Conservation (phyloP, 129 eudicot species). For the Logfia minima region DNA sequence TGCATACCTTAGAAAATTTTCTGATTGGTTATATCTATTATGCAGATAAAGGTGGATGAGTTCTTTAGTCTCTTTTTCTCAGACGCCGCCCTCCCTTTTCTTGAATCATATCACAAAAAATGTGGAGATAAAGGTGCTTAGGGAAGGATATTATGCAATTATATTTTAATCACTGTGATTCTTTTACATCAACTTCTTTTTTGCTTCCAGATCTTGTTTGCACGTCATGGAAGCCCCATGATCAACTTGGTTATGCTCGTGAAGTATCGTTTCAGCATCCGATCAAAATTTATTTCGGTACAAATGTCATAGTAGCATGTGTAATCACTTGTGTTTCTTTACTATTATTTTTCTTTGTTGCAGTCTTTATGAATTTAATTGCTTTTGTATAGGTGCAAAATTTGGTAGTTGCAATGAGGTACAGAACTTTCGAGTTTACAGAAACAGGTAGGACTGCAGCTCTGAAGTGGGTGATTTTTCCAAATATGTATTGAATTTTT, state of each 20-base stretch:
- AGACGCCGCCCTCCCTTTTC: conserved; percentile 63
- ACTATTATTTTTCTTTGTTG: conserved; percentile 13
- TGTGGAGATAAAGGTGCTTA: conserved; percentile 90
- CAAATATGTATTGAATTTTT: background rate
- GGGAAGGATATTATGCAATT: conserved; percentile 21
- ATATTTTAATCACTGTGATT: background rate
- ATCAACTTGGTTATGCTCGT: conserved; percentile 69
- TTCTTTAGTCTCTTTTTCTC: conserved; percentile 76
- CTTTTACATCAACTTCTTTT: conserved; percentile 12
- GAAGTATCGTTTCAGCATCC: conserved; percentile 90
- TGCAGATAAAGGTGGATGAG: conserved; percentile 78
- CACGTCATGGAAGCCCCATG: conserved; percentile 73
- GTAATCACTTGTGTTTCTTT: conserved; percentile 11
- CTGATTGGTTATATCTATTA: conserved; percentile 18
- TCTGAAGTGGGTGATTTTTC: conserved; percentile 35
- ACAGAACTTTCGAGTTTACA: conserved; percentile 70
- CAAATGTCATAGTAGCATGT: conserved; percentile 20
- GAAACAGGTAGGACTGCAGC: conserved; percentile 69
- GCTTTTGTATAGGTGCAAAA: conserved; percentile 62
- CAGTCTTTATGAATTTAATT: conserved; percentile 7
- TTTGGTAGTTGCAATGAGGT: conserved; percentile 77
- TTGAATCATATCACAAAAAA: conserved; percentile 65
- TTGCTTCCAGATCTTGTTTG: conserved; percentile 60
- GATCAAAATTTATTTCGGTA: conserved; percentile 88
- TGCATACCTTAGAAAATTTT: background rate